Base-by-base conservation (phyloP, 1,284 basidiomycete genomes). In the Cutaneotrichosporon cutaneum region DNA sequence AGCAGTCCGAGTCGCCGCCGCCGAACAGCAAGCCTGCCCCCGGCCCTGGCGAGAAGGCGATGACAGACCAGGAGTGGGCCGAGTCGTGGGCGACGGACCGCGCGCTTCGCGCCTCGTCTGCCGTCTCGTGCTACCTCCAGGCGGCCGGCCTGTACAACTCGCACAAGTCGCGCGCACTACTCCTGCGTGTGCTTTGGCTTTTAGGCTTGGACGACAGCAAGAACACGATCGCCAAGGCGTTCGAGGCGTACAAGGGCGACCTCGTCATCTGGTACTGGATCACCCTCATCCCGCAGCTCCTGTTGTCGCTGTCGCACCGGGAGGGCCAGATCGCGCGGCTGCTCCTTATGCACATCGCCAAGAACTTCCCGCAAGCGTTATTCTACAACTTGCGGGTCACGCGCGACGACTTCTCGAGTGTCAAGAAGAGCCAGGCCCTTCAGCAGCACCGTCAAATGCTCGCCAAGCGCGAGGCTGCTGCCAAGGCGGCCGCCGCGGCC, bases 261-360 rank as follows among this genome's bases (percentile, higher is more conserved):
- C 87, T 91, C 8, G 94, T 94, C 13, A 90, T 91, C 69, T 99
- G 96, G 96, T 97, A 94, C 80, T 99, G 96, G 96, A 96, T 99
- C 71, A 91, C 94, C 1, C 84, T 98, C 60, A 94, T 98, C 55
- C 96, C 96, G 16, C 96, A 99, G 74, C 84, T 99, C n/a, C 88
- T 94, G 67, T 80, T 91, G 56, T 93, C 94, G 3, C 84, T 99
- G 27, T 90, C 90, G 8, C 89, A 95, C 66, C 86, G 92, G 55
- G 96, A 99, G 79, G 89, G 92, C 35, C 91, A 92, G 70, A 94
- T 95, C 76, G 95, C 94, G 0, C 86, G 94, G 18, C 89, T 90
- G 75, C 86, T 99, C 56, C 83, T 99, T 52, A 83, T 95, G 65
- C 90, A 91, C 68, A 86, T 99, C 60, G 94, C 95, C 44, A 94